phyloP scores from a whole-genome alignment of 2,329 filamentous ascomycete genomes.

The Botrytis fabae region DNA sequence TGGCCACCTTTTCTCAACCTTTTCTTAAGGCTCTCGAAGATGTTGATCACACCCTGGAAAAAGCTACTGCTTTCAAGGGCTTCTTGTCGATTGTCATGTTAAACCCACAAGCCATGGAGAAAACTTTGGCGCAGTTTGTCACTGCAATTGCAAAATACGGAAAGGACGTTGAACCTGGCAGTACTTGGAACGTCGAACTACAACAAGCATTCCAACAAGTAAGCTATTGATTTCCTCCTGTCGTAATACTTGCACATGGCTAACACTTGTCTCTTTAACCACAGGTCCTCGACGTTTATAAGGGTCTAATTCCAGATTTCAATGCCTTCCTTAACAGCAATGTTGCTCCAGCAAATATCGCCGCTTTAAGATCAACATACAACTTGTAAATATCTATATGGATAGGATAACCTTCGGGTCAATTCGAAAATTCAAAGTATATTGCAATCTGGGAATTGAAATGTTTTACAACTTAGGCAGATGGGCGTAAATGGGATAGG shows the following conservation, averaged over 20 bases:
- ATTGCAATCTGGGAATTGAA: conserved; percentile 10
- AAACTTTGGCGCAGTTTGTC: conserved; percentile 79
- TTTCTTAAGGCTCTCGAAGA: conserved; percentile 82
- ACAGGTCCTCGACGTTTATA: conserved; percentile 54
- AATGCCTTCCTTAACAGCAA: conserved; percentile 47
- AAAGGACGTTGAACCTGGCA: conserved; percentile 54
- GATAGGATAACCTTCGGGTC: not conserved
- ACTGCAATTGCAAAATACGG: conserved; percentile 77
- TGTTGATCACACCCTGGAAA: conserved; percentile 87
- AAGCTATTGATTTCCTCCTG: conserved; percentile 26
- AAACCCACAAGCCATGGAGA: conserved; percentile 92
- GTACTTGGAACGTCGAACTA: conserved; percentile 37
- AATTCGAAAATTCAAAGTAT: conserved; percentile 10
- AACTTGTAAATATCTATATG: conserved; percentile 39
- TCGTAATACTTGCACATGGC: conserved; percentile 6
- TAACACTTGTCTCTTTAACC: conserved; percentile 29
- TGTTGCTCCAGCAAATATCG: conserved; percentile 33
- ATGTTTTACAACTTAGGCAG: conserved; percentile 1
- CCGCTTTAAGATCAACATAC: conserved; percentile 36
- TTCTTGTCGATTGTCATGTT: conserved; percentile 81
- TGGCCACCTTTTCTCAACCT: conserved; percentile 76
- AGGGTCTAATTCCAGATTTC: conserved; percentile 55
- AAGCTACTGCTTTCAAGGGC: conserved; percentile 88
- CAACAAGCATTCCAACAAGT: conserved; percentile 36
- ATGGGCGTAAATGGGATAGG: not conserved